phyloP scores from a whole-genome alignment of 2,329 filamentous ascomycete genomes.

The Pestalotiopsis sp. region DNA sequence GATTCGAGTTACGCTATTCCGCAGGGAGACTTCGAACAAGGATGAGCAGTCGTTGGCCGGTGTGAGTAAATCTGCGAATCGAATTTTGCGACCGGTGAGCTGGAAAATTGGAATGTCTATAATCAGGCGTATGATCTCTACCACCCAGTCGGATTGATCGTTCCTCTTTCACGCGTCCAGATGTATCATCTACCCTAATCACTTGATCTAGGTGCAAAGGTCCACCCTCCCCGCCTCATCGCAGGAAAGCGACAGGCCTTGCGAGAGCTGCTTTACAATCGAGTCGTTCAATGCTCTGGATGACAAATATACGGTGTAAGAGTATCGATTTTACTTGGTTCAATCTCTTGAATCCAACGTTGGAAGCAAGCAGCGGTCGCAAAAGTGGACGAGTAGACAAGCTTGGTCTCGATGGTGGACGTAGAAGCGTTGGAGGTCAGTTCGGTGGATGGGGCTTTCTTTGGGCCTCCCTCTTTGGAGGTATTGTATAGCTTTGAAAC shows the following conservation, averaged over 20 bases:
- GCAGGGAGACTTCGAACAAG: constrained; percentile 14
- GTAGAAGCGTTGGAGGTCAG: background rate
- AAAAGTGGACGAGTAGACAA: background rate
- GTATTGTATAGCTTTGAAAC: background rate
- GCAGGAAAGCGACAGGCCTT: constrained; percentile 35
- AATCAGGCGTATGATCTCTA: background rate
- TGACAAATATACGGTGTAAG: background rate
- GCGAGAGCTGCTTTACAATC: constrained; percentile 9
- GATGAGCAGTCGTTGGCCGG: constrained; percentile 14
- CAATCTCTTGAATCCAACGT: background rate
- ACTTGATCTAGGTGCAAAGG: constrained; percentile 31
- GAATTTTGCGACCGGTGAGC: background rate
- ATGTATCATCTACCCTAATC: constrained; percentile 26
- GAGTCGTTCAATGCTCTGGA: background rate
- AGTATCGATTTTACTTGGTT: background rate
- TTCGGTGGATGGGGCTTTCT: background rate
- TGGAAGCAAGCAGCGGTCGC: background rate
- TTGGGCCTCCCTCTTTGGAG: background rate
- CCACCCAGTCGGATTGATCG: constrained; percentile 4
- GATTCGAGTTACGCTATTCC: background rate
- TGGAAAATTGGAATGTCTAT: background rate
- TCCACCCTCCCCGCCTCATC: constrained; percentile 38
- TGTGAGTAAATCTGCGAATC: background rate
- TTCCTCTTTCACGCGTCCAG: constrained; percentile 14
- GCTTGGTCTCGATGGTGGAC: background rate